A percentile compares a stretch with the other conserved stretches of the same genome.
phyloP scores from a whole-genome alignment of 2,329 filamentous ascomycete genomes.

The Pseudocercospora cruenta region DNA sequence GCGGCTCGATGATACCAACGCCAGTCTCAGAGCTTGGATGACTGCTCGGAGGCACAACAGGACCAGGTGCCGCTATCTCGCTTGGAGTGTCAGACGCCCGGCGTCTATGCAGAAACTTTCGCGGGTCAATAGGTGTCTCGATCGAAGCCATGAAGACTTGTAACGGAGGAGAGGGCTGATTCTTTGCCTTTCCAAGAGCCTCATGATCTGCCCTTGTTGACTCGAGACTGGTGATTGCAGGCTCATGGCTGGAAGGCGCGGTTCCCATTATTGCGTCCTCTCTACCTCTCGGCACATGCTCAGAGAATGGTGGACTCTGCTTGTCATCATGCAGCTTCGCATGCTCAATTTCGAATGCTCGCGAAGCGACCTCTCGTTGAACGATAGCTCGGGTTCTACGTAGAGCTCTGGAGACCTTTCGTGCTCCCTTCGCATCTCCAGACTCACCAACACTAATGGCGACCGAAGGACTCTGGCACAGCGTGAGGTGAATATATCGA shows the following conservation, averaged over 20 bases:
- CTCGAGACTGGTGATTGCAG: background rate
- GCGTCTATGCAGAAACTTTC: background rate
- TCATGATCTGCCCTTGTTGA: too few relatives aligned
- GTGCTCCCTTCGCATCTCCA: background rate
- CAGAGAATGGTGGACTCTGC: background rate
- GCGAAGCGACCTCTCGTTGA: background rate
- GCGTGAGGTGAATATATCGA: conserved; percentile 6
- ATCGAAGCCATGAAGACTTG: background rate
- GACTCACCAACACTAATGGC: too few relatives aligned
- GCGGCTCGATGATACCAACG: too few relatives aligned
- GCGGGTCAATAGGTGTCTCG: background rate
- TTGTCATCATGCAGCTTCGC: background rate
- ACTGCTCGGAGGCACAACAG: background rate
- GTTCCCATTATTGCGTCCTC: background rate
- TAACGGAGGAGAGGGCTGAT: too few relatives aligned
- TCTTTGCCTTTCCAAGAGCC: too few relatives aligned
- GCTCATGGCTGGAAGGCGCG: background rate
- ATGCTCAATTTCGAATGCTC: background rate
- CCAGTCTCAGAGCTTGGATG: background rate
- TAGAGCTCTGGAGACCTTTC: background rate
- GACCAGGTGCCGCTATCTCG: background rate
- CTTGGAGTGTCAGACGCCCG: background rate
- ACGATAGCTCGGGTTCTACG: background rate
- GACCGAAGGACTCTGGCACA: background rate
- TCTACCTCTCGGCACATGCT: background rate